Percentiles rank a stretch among this genome's conserved stretches.
These are phyloP conservation scores for Penicillium janthinellum DNA, from an alignment of 2,329 filamentous ascomycete species.

Conservation along the genomic window DNA sequence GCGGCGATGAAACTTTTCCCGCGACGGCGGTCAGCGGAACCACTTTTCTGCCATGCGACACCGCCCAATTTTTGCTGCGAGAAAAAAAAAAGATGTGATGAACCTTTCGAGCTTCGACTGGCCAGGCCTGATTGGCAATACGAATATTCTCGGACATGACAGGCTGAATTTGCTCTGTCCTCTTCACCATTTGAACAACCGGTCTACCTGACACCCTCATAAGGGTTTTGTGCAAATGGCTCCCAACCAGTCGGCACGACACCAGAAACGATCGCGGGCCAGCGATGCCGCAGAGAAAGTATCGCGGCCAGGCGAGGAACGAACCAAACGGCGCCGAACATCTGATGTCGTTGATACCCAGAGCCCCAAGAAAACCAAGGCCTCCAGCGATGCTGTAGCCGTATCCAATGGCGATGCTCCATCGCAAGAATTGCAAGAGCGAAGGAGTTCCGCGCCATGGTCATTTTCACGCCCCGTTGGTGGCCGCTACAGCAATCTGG, in stretches of 20 bases:
- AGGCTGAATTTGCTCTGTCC: not conserved
- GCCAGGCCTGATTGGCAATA: not conserved
- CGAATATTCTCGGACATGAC: not conserved
- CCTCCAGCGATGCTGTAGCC: constrained; percentile 25
- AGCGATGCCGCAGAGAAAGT: constrained; percentile 32
- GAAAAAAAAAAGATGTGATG: constrained; percentile 25
- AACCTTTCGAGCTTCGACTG: not conserved
- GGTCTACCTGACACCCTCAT: not conserved
- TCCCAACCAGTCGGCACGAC: constrained; percentile 21
- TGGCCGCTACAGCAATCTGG: constrained; percentile 58
- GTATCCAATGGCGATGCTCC: constrained; percentile 13
- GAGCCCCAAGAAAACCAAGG: constrained; percentile 30
- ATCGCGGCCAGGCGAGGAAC: constrained; percentile 27
- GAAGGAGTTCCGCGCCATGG: constrained; percentile 39
- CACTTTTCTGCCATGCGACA: constrained; percentile 19
- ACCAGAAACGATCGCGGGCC: constrained; percentile 35
- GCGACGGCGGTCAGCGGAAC: constrained; percentile 11
- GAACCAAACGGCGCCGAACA: constrained; percentile 35
- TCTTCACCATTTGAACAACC: not conserved
- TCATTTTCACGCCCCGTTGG: constrained; percentile 53
- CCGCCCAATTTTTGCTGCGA: constrained; percentile 20
- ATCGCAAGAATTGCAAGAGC: constrained; percentile 20
- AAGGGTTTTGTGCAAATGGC: constrained; percentile 20
- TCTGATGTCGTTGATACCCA: constrained; percentile 27
- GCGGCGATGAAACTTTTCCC: constrained; percentile 19